A percentile compares a stretch with the other conserved stretches of the same genome.
Evolutionary conservation across 345 rosid genomes (phyloP).

Genomic region (Turnera subulata): DNA sequence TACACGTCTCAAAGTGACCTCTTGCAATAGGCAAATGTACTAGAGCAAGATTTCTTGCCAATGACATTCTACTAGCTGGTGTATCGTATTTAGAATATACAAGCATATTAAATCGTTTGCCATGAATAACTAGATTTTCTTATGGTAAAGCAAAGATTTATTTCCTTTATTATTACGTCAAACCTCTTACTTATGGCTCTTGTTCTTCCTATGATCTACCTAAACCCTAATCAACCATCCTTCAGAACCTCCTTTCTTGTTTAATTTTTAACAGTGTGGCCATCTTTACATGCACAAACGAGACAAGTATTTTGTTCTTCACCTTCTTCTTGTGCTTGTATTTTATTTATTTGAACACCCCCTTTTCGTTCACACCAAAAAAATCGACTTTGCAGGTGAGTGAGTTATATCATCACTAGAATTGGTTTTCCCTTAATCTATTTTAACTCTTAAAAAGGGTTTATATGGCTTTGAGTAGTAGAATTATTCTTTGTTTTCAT

Average conservation of each 20-base stretch:
- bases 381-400: neutral
- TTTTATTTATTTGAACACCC: slow-evolving; percentile 18
- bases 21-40: no score
- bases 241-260: slow-evolving; percentile 13
- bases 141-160: slow-evolving; percentile 7
- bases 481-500: no score
- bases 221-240: slow-evolving; percentile 47
- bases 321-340: slow-evolving; percentile 7
- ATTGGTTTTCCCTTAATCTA: neutral
- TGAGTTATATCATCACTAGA: slow-evolving; percentile 13
- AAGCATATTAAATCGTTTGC: neutral
- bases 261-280: slow-evolving; percentile 1
- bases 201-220: slow-evolving; percentile 45
- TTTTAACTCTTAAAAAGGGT: neutral
- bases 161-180: slow-evolving; percentile 8
- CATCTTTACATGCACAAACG: slow-evolving; percentile 35
- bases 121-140: neutral
- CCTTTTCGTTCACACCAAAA: neutral
- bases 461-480: no score
- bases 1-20: no score
- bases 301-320: slow-evolving; percentile 18
- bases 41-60: no score
- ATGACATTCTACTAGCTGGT: no score
- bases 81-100: no score
- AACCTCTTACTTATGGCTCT: slow-evolving; percentile 5